A percentile compares a stretch with the other conserved stretches of the same genome.
phyloP scores from a whole-genome alignment of 2,329 filamentous ascomycete species.

The Penicillium sclerotiorum region DNA sequence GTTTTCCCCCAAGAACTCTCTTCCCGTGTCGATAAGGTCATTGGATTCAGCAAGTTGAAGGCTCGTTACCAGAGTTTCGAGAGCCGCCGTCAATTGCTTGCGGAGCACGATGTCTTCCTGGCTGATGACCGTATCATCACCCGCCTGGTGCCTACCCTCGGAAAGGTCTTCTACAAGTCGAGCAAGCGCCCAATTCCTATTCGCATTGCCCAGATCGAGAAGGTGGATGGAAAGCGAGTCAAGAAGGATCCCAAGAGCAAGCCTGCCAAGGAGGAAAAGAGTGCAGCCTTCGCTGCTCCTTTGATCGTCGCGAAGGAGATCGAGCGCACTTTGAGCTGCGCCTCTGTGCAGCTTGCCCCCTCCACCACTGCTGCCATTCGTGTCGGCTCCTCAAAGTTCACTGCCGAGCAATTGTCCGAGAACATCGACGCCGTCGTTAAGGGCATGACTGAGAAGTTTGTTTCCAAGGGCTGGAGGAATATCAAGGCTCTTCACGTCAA shows the following conservation, averaged over 20 bases:
- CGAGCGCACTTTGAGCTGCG: slow-evolving; percentile 72
- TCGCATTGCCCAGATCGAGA: slow-evolving; percentile 66
- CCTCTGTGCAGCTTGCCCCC: slow-evolving; percentile 77
- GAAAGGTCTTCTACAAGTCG: slow-evolving; percentile 92
- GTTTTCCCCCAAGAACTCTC: slow-evolving; percentile 69
- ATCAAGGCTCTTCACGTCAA: slow-evolving; percentile 87
- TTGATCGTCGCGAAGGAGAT: slow-evolving; percentile 77
- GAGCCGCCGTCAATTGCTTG: slow-evolving; percentile 76
- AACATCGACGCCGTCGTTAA: slow-evolving; percentile 76
- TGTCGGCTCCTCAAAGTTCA: slow-evolving; percentile 75
- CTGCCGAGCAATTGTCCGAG: slow-evolving; percentile 72
- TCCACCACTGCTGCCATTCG: slow-evolving; percentile 79
- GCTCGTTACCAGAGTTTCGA: slow-evolving; percentile 89
- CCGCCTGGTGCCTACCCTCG: slow-evolving; percentile 73
- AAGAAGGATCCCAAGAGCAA: slow-evolving; percentile 59
- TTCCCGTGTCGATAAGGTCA: slow-evolving; percentile 71
- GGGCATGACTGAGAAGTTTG: slow-evolving; percentile 73
- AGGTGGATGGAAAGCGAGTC: slow-evolving; percentile 60
- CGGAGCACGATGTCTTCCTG: slow-evolving; percentile 90
- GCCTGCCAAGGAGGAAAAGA: slow-evolving; percentile 45
- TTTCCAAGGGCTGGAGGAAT: slow-evolving; percentile 86
- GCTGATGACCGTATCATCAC: slow-evolving; percentile 83
- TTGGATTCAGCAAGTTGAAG: slow-evolving; percentile 84
- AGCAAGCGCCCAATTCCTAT: slow-evolving; percentile 86
- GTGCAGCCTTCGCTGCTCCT: slow-evolving; percentile 58